phyloP scores from a whole-genome alignment of 2,329 filamentous ascomycete genomes.

The Colletotrichum tamarilloi region DNA sequence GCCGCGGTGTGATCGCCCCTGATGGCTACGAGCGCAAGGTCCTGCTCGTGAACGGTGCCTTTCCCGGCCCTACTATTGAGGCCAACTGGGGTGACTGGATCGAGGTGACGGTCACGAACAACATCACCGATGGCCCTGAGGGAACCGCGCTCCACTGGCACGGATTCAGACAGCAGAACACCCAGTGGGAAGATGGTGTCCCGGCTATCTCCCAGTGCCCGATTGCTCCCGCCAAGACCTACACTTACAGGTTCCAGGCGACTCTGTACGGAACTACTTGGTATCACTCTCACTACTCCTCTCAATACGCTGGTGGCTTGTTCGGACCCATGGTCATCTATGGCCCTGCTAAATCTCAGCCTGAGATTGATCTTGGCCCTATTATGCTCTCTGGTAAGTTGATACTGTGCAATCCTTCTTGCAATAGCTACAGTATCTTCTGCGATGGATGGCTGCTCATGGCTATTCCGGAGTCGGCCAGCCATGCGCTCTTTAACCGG shows the following conservation, averaged over 20 bases:
- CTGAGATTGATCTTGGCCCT: slow-evolving; percentile 73
- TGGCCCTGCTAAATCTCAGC: slow-evolving; percentile 59
- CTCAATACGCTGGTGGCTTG: slow-evolving; percentile 70
- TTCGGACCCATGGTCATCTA: slow-evolving; percentile 71
- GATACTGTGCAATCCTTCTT: background rate
- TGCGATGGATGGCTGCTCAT: background rate
- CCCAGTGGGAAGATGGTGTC: slow-evolving; percentile 64
- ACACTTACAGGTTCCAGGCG: slow-evolving; percentile 63
- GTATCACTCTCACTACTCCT: slow-evolving; percentile 72
- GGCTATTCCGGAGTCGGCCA: background rate
- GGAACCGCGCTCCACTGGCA: slow-evolving; percentile 66
- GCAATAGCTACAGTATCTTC: background rate
- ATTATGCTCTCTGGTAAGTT: slow-evolving; percentile 54
- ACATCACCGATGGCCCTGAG: slow-evolving; percentile 63
- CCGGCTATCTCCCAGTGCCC: slow-evolving; percentile 71
- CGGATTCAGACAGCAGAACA: slow-evolving; percentile 60
- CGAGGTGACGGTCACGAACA: slow-evolving; percentile 77
- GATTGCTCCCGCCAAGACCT: slow-evolving; percentile 68
- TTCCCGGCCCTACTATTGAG: slow-evolving; percentile 74
- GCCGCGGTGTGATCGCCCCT: slow-evolving; percentile 60
- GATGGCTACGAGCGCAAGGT: slow-evolving; percentile 65
- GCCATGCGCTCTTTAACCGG: no score
- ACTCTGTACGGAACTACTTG: slow-evolving; percentile 66
- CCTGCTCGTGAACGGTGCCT: slow-evolving; percentile 73
- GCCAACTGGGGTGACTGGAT: slow-evolving; percentile 73